A percentile compares a stretch with the other conserved stretches of the same genome.
Conservation (phyloP, 2,329 filamentous ascomycete genomes). For the Mycocentrospora acerina region DNA sequence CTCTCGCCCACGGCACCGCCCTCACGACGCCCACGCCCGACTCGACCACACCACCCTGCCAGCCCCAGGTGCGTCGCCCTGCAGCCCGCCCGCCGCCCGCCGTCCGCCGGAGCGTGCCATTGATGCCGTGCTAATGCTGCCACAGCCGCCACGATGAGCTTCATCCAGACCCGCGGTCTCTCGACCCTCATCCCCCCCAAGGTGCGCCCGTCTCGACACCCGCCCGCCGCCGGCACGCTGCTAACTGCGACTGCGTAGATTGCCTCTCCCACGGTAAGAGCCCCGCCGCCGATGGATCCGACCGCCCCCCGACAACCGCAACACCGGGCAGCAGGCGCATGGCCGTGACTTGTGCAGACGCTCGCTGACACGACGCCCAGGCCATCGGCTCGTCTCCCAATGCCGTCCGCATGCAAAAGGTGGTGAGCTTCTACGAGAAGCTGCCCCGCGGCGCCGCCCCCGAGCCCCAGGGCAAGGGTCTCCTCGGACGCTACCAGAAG, state of each 20-base stretch:
- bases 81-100: not conserved
- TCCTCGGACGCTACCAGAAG: constrained; percentile 82
- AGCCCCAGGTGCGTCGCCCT: constrained; percentile 34
- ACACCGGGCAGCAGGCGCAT: not conserved
- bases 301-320: constrained; percentile 8
- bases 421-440: constrained; percentile 98
- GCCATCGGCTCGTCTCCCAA: constrained; percentile 93
- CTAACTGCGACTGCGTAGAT: constrained; percentile 60
- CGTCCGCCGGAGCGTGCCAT: constrained; percentile 21
- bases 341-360: not conserved
- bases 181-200: constrained; percentile 99
- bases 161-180: constrained; percentile 83
- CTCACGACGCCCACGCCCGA: constrained; percentile 32
- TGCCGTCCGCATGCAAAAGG: constrained; percentile 95
- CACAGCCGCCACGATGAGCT: constrained; percentile 75
- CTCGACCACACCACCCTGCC: constrained; percentile 40
- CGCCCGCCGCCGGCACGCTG: constrained; percentile 9
- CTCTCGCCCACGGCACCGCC: constrained; percentile 32
- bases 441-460: constrained; percentile 91
- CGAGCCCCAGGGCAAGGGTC: constrained; percentile 75
- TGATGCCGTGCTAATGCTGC: constrained; percentile 43
- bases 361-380: constrained; percentile 52
- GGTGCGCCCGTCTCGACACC: constrained; percentile 57
- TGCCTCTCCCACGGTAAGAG: constrained; percentile 79
- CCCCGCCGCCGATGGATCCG: constrained; percentile 11